phyloP scores from a whole-genome alignment of 495 filamentous ascomycete species.

The Cenococcum geophilum region DNA sequence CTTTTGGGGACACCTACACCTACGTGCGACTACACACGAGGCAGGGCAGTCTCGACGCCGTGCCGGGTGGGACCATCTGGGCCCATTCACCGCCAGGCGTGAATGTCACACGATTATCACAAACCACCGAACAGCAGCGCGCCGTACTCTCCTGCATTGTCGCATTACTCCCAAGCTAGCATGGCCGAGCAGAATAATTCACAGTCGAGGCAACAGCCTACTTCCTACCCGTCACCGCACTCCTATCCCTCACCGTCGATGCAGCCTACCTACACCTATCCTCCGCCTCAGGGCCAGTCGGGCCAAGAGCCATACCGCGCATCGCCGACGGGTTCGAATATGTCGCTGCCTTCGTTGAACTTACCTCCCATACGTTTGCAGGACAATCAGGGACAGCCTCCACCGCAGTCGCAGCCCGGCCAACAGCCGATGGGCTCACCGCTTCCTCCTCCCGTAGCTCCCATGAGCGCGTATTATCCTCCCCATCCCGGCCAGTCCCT shows the following conservation, averaged over 20 bases:
- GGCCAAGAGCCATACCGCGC: conserved; percentile 46
- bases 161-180: conserved; percentile 11
- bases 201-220: conserved; percentile 32
- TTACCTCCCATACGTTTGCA: conserved; percentile 58
- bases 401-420: conserved; percentile 20
- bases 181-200: conserved; percentile 20
- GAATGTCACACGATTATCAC: conserved; percentile 24
- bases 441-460: conserved; percentile 37
- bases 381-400: conserved; percentile 41
- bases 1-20: conserved; percentile 3
- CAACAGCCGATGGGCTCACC: conserved; percentile 38
- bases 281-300: conserved; percentile 45
- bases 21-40: background rate
- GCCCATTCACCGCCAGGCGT: conserved; percentile 21
- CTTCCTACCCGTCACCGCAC: conserved; percentile 51
- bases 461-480: conserved; percentile 34
- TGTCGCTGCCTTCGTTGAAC: conserved; percentile 48
- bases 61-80: conserved; percentile 18
- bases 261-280: conserved; percentile 50
- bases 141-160: conserved; percentile 13
- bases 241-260: conserved; percentile 53
- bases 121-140: conserved; percentile 7
- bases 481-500: conserved; percentile 34
- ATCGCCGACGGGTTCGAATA: conserved; percentile 46
- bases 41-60: conserved; percentile 2